These are phyloP conservation scores for Tylopilus plumbeoviolaceoides DNA, from an alignment of 768 basidiomycete genomes.

Conservation along the genomic window DNA sequence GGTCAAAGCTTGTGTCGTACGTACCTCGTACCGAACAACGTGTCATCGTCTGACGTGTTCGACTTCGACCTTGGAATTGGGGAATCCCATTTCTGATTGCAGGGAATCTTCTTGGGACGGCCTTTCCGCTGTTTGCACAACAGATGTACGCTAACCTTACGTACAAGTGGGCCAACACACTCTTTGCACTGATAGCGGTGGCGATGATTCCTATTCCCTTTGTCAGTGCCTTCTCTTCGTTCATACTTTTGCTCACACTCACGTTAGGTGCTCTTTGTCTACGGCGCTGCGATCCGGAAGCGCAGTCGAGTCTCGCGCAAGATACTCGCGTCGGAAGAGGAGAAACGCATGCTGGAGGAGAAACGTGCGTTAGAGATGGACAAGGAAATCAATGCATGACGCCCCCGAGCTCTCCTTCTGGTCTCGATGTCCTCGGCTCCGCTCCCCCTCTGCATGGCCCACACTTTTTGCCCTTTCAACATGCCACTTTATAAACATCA, in stretches of 20 bases:
- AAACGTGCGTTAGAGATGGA: neutral
- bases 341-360: neutral
- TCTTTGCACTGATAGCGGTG: slow-evolving; percentile 50
- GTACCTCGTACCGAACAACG: slow-evolving; percentile 17
- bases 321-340: slow-evolving; percentile 16
- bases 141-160: slow-evolving; percentile 54
- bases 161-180: slow-evolving; percentile 58
- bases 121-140: slow-evolving; percentile 60
- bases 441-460: no score
- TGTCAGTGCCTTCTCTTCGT: slow-evolving; percentile 30
- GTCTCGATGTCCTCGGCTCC: neutral
- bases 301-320: slow-evolving; percentile 26
- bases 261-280: slow-evolving; percentile 28
- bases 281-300: slow-evolving; percentile 31
- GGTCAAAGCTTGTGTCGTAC: slow-evolving; percentile 57
- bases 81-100: neutral
- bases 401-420: no score
- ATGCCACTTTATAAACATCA: no score
- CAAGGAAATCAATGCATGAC: slow-evolving; percentile 4
- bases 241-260: neutral
- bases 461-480: no score
- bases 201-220: slow-evolving; percentile 60
- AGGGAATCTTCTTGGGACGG: slow-evolving; percentile 49
- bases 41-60: slow-evolving; percentile 7
- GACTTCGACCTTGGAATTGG: slow-evolving; percentile 17